These are phyloP conservation scores for Pichia insulana DNA, from an alignment of 805 yeast species.

Conservation along the genomic window DNA sequence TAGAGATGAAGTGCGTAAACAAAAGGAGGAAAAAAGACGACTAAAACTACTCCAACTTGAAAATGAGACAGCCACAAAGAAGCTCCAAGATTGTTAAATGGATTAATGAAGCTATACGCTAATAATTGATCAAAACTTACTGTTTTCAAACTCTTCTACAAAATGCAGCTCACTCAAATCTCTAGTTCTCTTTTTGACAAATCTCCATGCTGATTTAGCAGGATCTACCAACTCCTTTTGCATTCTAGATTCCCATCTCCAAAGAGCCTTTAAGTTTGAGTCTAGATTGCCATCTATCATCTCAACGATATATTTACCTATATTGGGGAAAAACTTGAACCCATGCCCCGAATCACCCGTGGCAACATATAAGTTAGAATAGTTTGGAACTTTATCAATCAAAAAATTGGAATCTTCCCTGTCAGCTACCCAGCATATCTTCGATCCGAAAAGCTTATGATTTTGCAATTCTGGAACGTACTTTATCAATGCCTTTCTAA, in stretches of 20 bases:
- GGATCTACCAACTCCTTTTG: conserved; percentile 14
- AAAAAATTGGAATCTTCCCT: conserved; percentile 31
- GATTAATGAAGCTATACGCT: no score
- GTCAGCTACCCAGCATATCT: conserved; percentile 32
- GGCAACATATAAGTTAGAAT: conserved; percentile 28
- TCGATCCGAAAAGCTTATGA: conserved; percentile 25
- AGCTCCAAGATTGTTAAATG: no score
- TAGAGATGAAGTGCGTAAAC: conserved; percentile 16
- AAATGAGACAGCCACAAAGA: neutral
- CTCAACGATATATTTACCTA: conserved; percentile 32
- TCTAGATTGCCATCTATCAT: conserved; percentile 24
- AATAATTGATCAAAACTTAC: conserved; percentile 2
- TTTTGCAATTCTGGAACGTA: conserved; percentile 31
- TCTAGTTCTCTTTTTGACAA: conserved; percentile 8
- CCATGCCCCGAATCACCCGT: conserved; percentile 41
- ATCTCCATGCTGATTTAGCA: conserved; percentile 19
- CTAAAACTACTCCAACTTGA: conserved; percentile 1
- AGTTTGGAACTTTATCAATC: conserved; percentile 30
- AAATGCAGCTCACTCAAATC: conserved; percentile 14
- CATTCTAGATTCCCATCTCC: conserved; percentile 27
- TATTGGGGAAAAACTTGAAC: conserved; percentile 36
- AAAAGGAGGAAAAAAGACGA: conserved; percentile 13
- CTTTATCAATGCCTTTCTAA: conserved; percentile 22
- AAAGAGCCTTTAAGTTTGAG: conserved; percentile 16
- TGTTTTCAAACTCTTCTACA: conserved; percentile 3